These are phyloP conservation scores for Suillus spraguei DNA, from an alignment of 768 basidiomycete species.

Conservation along the genomic window DNA sequence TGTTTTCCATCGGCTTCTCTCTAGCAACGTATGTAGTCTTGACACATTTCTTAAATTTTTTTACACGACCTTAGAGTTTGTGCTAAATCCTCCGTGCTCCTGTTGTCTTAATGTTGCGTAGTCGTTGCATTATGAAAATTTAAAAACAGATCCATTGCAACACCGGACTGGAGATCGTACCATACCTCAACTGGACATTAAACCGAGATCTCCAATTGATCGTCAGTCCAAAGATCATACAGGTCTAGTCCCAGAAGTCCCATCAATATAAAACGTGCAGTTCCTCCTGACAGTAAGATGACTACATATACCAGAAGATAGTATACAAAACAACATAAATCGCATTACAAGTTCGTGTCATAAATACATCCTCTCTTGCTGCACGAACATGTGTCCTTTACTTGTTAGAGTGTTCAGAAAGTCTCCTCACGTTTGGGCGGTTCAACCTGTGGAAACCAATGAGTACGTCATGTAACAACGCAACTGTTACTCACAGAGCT, in stretches of 20 bases:
- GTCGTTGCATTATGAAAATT: no score
- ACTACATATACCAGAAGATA: not conserved
- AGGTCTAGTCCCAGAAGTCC: not conserved
- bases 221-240: not conserved
- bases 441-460: not conserved
- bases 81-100: no score
- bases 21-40: no score
- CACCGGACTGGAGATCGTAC: no score
- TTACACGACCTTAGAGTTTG: no score
- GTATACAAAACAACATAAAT: conserved; percentile 3
- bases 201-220: not conserved
- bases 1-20: no score
- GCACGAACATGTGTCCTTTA: not conserved
- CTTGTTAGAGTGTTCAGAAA: not conserved
- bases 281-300: not conserved
- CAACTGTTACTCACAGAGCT: conserved; percentile 42
- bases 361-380: conserved; percentile 20
- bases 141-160: no score
- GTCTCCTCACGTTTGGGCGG: conserved; percentile 4
- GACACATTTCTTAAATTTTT: no score
- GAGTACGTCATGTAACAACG: not conserved
- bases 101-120: no score
- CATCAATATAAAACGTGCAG: not conserved
- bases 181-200: not conserved
- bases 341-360: conserved; percentile 5